Evolutionary conservation across 2,329 filamentous ascomycete genomes (phyloP), one percentile per base, ranked within the genome.

Genomic region (Fusarium concolor): DNA sequence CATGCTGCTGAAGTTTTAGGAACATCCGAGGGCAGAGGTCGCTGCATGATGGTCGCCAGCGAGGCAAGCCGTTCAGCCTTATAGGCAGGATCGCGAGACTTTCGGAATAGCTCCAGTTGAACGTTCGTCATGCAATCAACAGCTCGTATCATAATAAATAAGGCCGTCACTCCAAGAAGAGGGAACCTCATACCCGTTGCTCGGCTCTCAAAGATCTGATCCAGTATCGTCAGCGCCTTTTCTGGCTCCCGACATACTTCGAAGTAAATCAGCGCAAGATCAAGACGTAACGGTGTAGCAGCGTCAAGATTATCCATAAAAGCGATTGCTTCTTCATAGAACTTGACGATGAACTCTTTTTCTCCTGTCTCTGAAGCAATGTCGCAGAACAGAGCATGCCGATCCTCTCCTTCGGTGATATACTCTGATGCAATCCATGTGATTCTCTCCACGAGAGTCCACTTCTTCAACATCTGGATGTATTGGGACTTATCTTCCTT

Each of bases 241-340:
- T 72, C 33, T 0, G 56, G 47, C 15, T 76, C 67, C 1, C 47
- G 56, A 4, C 38, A 50, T 2, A 68, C 70, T 2, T 73, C 44
- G 3, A 72, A 28, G 5, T 76, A 65, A 3, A 66, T 28, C 2
- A 51, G 3, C 0, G 70, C 71, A 2, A 76, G 68, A 1, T 72
- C 71, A 2, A 57, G 10, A 0, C 71, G 72, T 0, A 76, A 29
- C 7, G 75, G 75, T 1, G 68, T 65, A 4, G 59, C 65, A 2
- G 72, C 72, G 4, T 74, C 63, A 2, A 76, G 65, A 22, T 75
- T 75, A 2, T 76, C 75, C 7, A 76, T 51, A 11, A 70, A 73
- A 2, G 39, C 26, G 5, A 75, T 72, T 1, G 62, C 62, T 8
- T 74, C 68, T 20, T 73, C n/a, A 12, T 75, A 76, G 2, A 70